These are phyloP conservation scores for Manihot esculenta DNA, from an alignment of 441 rosid genomes.

Conservation along the genomic window DNA sequence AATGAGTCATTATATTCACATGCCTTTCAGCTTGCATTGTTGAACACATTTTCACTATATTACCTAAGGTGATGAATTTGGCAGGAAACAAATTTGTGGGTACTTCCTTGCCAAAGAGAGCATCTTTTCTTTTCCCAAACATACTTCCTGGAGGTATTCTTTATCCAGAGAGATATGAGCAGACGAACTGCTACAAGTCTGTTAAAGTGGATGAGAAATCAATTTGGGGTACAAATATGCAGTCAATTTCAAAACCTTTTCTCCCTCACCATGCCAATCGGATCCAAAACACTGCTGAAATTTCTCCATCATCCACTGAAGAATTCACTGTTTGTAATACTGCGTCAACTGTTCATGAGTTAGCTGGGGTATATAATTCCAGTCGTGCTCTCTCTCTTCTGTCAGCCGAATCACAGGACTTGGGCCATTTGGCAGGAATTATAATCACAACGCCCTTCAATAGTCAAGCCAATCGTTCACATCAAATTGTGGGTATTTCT, in stretches of 20 bases:
- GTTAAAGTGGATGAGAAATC: slow-evolving; percentile 33
- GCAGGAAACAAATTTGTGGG: slow-evolving; percentile 42
- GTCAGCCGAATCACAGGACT: slow-evolving; percentile 65
- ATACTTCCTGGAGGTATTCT: slow-evolving; percentile 25
- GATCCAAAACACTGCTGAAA: slow-evolving; percentile 31
- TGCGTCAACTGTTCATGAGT: slow-evolving; percentile 44
- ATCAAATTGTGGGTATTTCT: slow-evolving; percentile 1
- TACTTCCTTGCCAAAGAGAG: slow-evolving; percentile 28
- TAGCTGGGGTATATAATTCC: slow-evolving; percentile 38
- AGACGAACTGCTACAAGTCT: slow-evolving; percentile 22
- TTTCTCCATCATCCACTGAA: slow-evolving; percentile 31
- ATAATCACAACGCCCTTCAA: slow-evolving; percentile 34
- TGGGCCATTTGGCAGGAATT: slow-evolving; percentile 36
- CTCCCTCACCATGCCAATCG: slow-evolving; percentile 28
- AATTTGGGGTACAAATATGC: slow-evolving; percentile 14
- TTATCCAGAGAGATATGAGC: slow-evolving; percentile 34
- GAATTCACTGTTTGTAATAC: slow-evolving; percentile 30
- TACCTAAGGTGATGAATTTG: slow-evolving; percentile 9
- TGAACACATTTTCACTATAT: not conserved
- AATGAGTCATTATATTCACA: not conserved
- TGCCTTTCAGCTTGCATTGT: not conserved
- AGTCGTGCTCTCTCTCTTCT: slow-evolving; percentile 95
- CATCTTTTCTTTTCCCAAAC: slow-evolving; percentile 42
- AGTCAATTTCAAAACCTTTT: slow-evolving; percentile 28
- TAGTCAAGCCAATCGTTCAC: slow-evolving; percentile 24